Evolutionary conservation across 2,329 filamentous ascomycete genomes (phyloP), one percentile per base, ranked within the genome.

Genomic region (Trichoderma sp.): DNA sequence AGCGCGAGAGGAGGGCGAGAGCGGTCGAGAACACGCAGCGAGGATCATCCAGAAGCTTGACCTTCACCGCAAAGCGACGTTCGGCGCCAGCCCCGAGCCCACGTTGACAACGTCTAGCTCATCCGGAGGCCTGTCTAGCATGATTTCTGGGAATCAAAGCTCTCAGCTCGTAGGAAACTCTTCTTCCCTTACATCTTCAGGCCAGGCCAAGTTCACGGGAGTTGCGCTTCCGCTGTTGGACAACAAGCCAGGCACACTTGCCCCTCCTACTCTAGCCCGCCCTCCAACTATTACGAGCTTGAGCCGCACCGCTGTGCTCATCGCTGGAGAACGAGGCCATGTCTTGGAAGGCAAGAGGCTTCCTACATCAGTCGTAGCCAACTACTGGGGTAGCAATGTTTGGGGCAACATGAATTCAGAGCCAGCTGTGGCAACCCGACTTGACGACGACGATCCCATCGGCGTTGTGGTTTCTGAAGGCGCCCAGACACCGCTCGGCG

Each of bases 41-140:
- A 90, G 95, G 73, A 94, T 98, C 74, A 98, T 98, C 80, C 93
- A 97, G 80, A 97, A 94, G 81, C 87, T 98, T 58, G 95, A 98
- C 80, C 86, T 97, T 71, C 93, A 97, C 80, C 90, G 95, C 75
- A 97, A 95, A 79, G 86, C 91, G 47, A 89, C 90, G 7, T 88
- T 91, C 73, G 85, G 86, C 34, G 80, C 82, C 24, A 83, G 81
- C 28, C 78, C 80, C 9, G 84, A 85, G 36, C 76, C 78, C 9
- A 80, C 80, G 3, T 82, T 76, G 63, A 81, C 78, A 26, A 80
- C 81, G 43, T 73, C 82, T 79, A 68, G 83, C 83, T 80, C 77
- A n/a, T 79, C 75, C 14, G 86, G 88, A 24, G 94, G 94, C 32
- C 95, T 97, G 76, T 93, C 93, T 43, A 92, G 92, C 80, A 85